A percentile compares a stretch with the other conserved stretches of the same genome.
phyloP scores from a whole-genome alignment of 1,284 basidiomycete species.

The Ceratobasidium sp. region DNA sequence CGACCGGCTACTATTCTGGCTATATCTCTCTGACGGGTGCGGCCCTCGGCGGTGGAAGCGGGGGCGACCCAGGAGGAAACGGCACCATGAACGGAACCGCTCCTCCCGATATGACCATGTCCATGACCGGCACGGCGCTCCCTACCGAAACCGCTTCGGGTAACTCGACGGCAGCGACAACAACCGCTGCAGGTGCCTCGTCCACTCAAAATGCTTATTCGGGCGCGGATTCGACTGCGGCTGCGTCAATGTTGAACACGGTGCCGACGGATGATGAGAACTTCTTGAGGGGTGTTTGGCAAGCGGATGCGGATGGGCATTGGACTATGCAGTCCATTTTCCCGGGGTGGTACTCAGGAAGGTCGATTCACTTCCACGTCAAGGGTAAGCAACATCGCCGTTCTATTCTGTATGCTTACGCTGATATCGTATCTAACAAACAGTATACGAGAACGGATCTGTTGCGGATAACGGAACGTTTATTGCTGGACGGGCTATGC shows the following conservation, averaged over 20 bases:
- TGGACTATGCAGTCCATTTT: conserved; percentile 77
- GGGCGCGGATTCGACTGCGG: conserved; percentile 27
- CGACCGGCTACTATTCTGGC: conserved; percentile 62
- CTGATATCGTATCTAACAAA: not conserved
- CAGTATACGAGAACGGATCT: conserved; percentile 32
- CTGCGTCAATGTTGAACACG: conserved; percentile 21
- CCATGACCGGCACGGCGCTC: conserved; percentile 6
- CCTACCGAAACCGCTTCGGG: not conserved
- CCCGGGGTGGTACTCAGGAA: conserved; percentile 65
- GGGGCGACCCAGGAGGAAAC: conserved; percentile 5
- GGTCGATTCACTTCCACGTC: conserved; percentile 43
- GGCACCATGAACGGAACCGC: conserved; percentile 16
- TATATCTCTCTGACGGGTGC: conserved; percentile 37
- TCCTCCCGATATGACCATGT: conserved; percentile 24
- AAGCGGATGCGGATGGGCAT: conserved; percentile 75
- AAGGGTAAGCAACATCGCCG: conserved; percentile 12
- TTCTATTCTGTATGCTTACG: not conserved
- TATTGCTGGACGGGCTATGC: conserved; percentile 34
- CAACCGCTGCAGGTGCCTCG: conserved; percentile 2
- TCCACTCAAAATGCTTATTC: conserved; percentile 36
- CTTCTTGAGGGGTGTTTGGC: conserved; percentile 76
- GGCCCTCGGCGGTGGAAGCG: conserved; percentile 18
- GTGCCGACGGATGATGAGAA: conserved; percentile 52
- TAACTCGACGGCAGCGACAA: not conserved
- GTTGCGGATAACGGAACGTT: conserved; percentile 36